These are phyloP conservation scores for Henningerozyma blattae DNA, from an alignment of 805 yeast genomes.

Conservation along the genomic window DNA sequence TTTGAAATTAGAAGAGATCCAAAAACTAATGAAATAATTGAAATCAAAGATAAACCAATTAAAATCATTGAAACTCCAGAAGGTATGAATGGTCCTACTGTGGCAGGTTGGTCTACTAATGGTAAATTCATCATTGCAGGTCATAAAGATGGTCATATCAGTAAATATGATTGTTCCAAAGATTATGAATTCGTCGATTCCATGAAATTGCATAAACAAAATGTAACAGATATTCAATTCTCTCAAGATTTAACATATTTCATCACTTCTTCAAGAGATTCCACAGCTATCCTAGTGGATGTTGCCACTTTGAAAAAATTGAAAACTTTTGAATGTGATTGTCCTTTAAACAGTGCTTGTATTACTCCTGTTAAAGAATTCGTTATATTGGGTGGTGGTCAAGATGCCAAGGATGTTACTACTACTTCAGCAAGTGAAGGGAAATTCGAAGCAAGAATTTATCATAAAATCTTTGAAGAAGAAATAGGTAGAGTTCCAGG, in stretches of 20 bases:
- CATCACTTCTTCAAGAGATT: conserved; percentile 87
- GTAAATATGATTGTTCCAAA: conserved; percentile 55
- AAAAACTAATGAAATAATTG: conserved; percentile 17
- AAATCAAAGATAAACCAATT: conserved; percentile 40
- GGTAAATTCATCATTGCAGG: conserved; percentile 72
- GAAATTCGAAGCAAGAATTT: conserved; percentile 91
- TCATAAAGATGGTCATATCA: conserved; percentile 74
- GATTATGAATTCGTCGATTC: conserved; percentile 48
- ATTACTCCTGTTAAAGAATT: conserved; percentile 89
- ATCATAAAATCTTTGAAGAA: conserved; percentile 88
- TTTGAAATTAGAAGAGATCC: conserved; percentile 44
- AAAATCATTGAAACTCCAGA: conserved; percentile 49
- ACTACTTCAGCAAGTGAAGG: conserved; percentile 93
- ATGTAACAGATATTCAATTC: conserved; percentile 83
- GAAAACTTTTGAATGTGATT: conserved; percentile 74
- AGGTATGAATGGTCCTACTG: conserved; percentile 52
- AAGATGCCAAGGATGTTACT: conserved; percentile 96
- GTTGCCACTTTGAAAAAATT: conserved; percentile 60
- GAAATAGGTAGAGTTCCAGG: conserved; percentile 97
- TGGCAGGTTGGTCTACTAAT: conserved; percentile 79
- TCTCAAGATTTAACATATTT: conserved; percentile 80
- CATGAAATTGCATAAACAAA: conserved; percentile 59
- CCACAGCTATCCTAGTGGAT: conserved; percentile 66
- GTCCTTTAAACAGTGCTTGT: conserved; percentile 91
- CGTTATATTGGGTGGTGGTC: conserved; percentile 96